Percentiles rank a stretch among this genome's conserved stretches.
phyloP scores from a whole-genome alignment of 495 filamentous ascomycete genomes.

The Penicillium soppii region DNA sequence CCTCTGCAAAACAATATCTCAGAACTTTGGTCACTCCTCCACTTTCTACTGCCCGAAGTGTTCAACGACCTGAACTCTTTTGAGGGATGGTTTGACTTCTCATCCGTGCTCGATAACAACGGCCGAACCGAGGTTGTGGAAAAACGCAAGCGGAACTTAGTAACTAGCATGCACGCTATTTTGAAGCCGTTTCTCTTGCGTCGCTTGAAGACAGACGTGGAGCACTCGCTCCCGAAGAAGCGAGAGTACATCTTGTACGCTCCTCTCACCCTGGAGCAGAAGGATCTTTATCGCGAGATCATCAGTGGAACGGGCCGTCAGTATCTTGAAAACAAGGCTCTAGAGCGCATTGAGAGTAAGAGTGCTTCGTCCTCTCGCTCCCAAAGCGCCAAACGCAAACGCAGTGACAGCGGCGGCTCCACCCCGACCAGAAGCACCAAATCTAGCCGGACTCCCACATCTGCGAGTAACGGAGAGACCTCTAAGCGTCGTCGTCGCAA shows the following conservation, averaged over 20 bases:
- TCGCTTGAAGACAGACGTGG: conserved; percentile 89
- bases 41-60: conserved; percentile 89
- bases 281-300: conserved; percentile 86
- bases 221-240: conserved; percentile 86
- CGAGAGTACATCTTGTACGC: conserved; percentile 94
- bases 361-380: conserved; percentile 30
- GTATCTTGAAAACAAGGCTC: conserved; percentile 81
- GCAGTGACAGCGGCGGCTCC: conserved; percentile 34
- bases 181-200: conserved; percentile 88
- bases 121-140: conserved; percentile 59
- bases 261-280: conserved; percentile 81
- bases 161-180: conserved; percentile 87
- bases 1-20: conserved; percentile 94
- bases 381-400: conserved; percentile 56
- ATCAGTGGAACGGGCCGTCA: conserved; percentile 73
- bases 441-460: conserved; percentile 69
- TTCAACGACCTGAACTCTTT: conserved; percentile 89
- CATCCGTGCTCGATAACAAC: conserved; percentile 72
- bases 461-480: conserved; percentile 48
- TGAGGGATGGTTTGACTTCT: conserved; percentile 95
- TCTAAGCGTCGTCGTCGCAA: conserved; percentile 45
- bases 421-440: conserved; percentile 68
- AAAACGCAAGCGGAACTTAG: conserved; percentile 71
- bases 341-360: conserved; percentile 57
- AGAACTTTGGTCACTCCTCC: conserved; percentile 91